Conservation (phyloP, 768 basidiomycete species). For the Cantharellus anzutake region DNA sequence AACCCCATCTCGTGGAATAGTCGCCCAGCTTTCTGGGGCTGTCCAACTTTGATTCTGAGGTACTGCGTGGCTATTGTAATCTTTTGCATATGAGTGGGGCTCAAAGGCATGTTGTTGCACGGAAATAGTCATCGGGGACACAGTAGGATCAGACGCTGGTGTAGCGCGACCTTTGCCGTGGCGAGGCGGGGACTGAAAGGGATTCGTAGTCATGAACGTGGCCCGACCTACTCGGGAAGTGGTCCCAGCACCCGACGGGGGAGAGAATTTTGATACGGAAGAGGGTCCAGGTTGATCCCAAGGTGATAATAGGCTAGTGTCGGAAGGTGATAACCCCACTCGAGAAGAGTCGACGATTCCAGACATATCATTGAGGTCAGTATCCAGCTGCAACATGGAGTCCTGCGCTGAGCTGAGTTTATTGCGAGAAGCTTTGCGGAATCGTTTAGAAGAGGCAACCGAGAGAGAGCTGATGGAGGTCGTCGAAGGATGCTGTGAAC, state of each 20-base stretch:
- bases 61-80: neutral
- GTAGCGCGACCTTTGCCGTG: neutral
- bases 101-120: neutral
- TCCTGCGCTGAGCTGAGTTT: neutral
- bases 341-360: constrained; percentile 44
- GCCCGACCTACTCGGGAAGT: neutral
- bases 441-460: neutral
- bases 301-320: neutral
- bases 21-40: constrained; percentile 63
- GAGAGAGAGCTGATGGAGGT: neutral
- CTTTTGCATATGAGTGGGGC: neutral
- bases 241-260: neutral
- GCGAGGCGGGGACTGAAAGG: constrained; percentile 5
- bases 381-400: constrained; percentile 34
- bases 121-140: neutral
- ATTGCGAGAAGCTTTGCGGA: neutral
- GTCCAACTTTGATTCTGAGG: constrained; percentile 29
- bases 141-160: constrained; percentile 7
- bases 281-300: neutral
- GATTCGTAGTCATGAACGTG: constrained; percentile 9
- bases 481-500: neutral
- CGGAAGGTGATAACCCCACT: neutral
- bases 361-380: constrained; percentile 56
- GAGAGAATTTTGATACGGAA: neutral
- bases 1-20: constrained; percentile 30